These are phyloP conservation scores for Salix purpurea DNA, from an alignment of 345 rosid species.

Conservation along the genomic window DNA sequence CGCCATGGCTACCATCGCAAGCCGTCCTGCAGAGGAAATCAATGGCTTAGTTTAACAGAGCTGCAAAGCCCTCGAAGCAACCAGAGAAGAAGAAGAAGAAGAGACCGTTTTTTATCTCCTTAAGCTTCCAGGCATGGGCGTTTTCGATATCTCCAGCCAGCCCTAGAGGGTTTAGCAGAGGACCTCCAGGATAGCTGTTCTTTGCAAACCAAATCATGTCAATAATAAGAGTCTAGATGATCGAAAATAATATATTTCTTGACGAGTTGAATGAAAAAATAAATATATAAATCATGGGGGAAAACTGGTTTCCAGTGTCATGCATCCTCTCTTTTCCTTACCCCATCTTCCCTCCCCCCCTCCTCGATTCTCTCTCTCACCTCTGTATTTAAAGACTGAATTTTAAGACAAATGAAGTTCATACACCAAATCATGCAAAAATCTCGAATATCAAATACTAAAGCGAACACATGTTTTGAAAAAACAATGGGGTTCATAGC, in stretches of 20 bases:
- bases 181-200: slow-evolving; percentile 90
- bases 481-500: background rate
- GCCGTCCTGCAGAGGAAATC: slow-evolving; percentile 46
- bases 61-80: background rate
- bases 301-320: no score
- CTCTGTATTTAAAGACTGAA: no score
- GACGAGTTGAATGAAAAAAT: no score
- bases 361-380: no score
- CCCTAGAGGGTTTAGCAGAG: slow-evolving; percentile 83
- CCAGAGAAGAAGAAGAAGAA: background rate
- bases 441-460: no score
- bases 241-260: no score
- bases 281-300: no score
- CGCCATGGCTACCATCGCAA: slow-evolving; percentile 91
- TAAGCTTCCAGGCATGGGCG: slow-evolving; percentile 78
- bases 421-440: no score
- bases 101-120: slow-evolving; percentile 86
- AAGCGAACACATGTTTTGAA: no score
- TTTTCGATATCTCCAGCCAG: slow-evolving; percentile 68
- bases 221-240: background rate
- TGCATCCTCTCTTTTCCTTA: no score
- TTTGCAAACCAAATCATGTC: background rate
- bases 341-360: no score
- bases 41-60: background rate
- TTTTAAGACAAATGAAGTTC: no score